Evolutionary conservation across 257 asterid genomes (phyloP).

Genomic region (Cynanchum wilfordii): DNA sequence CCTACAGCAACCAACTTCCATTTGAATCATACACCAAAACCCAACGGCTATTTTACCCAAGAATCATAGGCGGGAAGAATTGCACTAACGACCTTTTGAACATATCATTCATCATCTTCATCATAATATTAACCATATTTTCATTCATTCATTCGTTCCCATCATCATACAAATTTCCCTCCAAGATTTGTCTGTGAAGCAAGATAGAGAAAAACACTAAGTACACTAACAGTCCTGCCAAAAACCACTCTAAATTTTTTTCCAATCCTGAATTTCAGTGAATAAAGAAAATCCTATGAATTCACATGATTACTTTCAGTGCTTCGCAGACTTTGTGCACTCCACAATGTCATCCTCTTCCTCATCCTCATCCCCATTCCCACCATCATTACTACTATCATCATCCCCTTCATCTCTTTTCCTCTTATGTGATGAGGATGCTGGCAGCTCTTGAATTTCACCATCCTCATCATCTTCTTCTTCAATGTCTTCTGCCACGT

Average conservation of each 20-base stretch:
- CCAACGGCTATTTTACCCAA: conserved; percentile 29
- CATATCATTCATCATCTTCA: conserved; percentile 22
- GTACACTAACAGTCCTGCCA: conserved; percentile 22
- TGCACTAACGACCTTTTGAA: conserved; percentile 63
- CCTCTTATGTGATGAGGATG: conserved; percentile 58
- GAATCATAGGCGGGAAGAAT: conserved; percentile 32
- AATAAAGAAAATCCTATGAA: conserved; percentile 4
- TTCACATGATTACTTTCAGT: conserved; percentile 22
- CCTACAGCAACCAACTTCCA: conserved; percentile 24
- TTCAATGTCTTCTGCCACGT: conserved; percentile 3
- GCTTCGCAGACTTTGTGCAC: conserved; percentile 37
- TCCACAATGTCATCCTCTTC: conserved; percentile 34
- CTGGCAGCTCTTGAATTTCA: conserved; percentile 59
- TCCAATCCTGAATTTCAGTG: conserved; percentile 7
- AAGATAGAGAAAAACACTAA: conserved; percentile 5
- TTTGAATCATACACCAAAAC: conserved; percentile 27
- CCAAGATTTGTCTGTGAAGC: conserved; percentile 34
- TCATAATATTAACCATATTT: conserved; percentile 8
- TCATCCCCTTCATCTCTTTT: conserved; percentile 35
- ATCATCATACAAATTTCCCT: conserved; percentile 51
- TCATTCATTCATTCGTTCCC: conserved; percentile 17
- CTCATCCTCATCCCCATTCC: not conserved
- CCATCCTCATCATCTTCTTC: conserved; percentile 57
- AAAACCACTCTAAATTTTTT: conserved; percentile 10
- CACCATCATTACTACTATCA: conserved; percentile 19